Evolutionary conservation across 2,329 filamentous ascomycete genomes (phyloP).

Genomic region (Botrytis porri): DNA sequence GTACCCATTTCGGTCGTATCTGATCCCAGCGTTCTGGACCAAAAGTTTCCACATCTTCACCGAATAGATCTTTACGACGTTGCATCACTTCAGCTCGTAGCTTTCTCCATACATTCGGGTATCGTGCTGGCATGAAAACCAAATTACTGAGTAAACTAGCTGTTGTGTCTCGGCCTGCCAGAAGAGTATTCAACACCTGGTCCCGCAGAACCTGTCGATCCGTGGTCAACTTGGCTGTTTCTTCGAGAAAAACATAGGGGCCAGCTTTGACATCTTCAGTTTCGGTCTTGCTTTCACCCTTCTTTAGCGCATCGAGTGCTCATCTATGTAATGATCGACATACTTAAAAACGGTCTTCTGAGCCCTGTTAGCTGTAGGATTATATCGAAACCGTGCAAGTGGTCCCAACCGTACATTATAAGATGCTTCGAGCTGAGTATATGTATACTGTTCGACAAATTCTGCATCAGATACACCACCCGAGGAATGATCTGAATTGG

Average conservation of each 20-base stretch:
- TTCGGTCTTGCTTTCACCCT: neutral
- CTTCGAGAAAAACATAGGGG: conserved; percentile 45
- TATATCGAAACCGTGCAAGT: conserved; percentile 1
- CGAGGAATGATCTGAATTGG: conserved; percentile 1
- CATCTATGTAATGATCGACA: conserved; percentile 15
- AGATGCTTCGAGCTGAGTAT: conserved; percentile 13
- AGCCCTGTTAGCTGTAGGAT: neutral
- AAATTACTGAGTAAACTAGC: conserved; percentile 40
- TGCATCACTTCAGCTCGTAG: conserved; percentile 33
- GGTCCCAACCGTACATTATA: conserved; percentile 4
- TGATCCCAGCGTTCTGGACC: conserved; percentile 43
- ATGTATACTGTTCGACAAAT: conserved; percentile 6
- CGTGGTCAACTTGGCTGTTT: conserved; percentile 45
- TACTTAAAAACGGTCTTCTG: neutral
- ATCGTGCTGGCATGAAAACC: conserved; percentile 32
- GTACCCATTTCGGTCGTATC: conserved; percentile 14
- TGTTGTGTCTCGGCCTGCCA: conserved; percentile 45
- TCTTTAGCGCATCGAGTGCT: neutral
- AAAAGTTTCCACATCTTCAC: conserved; percentile 41
- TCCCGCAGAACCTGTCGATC: conserved; percentile 42
- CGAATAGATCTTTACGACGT: conserved; percentile 40
- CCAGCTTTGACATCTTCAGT: neutral
- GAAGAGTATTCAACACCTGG: conserved; percentile 37
- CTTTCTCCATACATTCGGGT: conserved; percentile 36
- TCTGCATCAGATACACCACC: neutral